A percentile compares a stretch with the other conserved stretches of the same genome.
Conservation (phyloP, 73 alveolate species). For the Paramecium primaurelia region DNA sequence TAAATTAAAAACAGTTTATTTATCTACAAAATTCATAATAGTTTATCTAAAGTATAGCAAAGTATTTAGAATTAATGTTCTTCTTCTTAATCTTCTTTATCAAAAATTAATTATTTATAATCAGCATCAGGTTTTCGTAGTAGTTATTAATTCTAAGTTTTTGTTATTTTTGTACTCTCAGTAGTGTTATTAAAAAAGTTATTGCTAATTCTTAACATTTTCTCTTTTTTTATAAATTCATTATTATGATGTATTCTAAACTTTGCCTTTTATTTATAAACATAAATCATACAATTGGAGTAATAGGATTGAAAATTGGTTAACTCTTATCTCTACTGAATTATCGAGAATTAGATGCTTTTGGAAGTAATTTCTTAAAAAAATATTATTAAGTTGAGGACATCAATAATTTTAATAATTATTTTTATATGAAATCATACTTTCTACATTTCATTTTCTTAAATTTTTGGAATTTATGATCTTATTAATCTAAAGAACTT, state of each 20-base stretch:
- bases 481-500: not conserved
- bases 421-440: not conserved
- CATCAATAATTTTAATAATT: not conserved
- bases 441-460: not conserved
- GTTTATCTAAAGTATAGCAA: not conserved
- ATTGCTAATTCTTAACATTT: not conserved
- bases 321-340: conserved; percentile 2
- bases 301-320: not conserved
- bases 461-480: not conserved
- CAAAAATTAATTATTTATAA: not conserved
- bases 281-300: not conserved
- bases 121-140: not conserved
- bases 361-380: not conserved
- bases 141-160: not conserved
- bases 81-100: not conserved
- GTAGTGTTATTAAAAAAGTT: not conserved
- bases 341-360: not conserved
- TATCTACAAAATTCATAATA: not conserved
- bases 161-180: not conserved
- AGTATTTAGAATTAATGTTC: not conserved
- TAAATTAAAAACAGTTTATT: not conserved
- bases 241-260: not conserved
- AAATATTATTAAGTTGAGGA: not conserved
- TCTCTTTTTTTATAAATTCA: not conserved
- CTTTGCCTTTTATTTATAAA: not conserved